These are phyloP conservation scores for Fusarium pseudonygamai DNA, from an alignment of 2,329 filamentous ascomycete species.

Conservation along the genomic window DNA sequence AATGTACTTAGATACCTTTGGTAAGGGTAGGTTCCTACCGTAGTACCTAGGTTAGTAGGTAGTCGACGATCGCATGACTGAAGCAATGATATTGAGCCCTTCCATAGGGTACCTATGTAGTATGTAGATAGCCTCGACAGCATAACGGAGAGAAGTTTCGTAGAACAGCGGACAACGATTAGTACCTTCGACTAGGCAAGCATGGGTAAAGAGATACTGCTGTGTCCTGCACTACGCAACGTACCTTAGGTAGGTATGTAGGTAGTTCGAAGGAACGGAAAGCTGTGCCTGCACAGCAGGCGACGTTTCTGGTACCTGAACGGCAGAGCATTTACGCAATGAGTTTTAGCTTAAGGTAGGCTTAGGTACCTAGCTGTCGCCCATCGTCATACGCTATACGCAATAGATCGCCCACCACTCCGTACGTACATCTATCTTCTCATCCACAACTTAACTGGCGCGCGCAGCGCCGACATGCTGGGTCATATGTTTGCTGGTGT, in stretches of 20 bases:
- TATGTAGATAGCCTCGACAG: background rate
- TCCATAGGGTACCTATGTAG: background rate
- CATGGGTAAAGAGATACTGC: slow-evolving; percentile 1
- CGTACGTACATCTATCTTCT: background rate
- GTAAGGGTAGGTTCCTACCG: background rate
- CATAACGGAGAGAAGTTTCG: background rate
- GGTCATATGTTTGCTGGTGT: slow-evolving; percentile 7
- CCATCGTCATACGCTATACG: slow-evolving; percentile 33
- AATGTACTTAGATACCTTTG: background rate
- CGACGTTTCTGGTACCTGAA: slow-evolving; percentile 3
- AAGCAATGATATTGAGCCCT: slow-evolving; percentile 28
- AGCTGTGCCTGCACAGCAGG: background rate
- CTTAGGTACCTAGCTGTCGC: background rate
- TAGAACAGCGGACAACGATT: background rate
- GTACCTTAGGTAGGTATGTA: too few species aligned
- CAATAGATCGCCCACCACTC: slow-evolving; percentile 29
- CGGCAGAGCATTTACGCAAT: slow-evolving; percentile 36
- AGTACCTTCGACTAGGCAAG: background rate
- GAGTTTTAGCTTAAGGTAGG: background rate
- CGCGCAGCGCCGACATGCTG: slow-evolving; percentile 15
- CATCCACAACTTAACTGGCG: slow-evolving; percentile 33
- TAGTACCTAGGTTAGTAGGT: too few species aligned
- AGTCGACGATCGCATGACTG: slow-evolving; percentile 29
- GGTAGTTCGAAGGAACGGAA: background rate
- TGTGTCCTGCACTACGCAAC: background rate